Evolutionary conservation across 345 rosid genomes (phyloP).

Genomic region (Litchi chinensis): DNA sequence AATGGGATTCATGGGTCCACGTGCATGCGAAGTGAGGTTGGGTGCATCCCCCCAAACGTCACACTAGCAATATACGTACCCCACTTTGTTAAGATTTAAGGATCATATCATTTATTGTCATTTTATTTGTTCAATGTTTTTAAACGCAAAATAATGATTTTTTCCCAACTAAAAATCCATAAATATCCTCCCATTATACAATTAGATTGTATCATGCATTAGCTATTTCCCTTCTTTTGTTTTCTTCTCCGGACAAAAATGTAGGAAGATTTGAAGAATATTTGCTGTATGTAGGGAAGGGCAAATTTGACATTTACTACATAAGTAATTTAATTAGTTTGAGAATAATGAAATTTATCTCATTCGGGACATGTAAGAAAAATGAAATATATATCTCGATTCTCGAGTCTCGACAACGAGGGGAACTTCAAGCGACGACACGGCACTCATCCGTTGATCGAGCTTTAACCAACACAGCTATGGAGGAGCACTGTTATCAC

Average conservation of each 20-base stretch:
- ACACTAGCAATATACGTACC: constrained; percentile 11
- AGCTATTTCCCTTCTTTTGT: constrained; percentile 11
- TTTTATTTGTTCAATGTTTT: constrained; percentile 4
- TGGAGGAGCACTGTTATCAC: constrained; percentile 28
- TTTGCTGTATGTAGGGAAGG: constrained; percentile 26
- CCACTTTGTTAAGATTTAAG: constrained; percentile 47
- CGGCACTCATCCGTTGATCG: background rate
- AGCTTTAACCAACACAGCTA: background rate
- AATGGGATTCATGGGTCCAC: constrained; percentile 37
- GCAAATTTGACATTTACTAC: background rate
- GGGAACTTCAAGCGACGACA: background rate
- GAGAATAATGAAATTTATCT: background rate
- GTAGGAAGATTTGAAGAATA: constrained; percentile 30
- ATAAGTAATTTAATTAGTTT: background rate
- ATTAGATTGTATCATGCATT: background rate
- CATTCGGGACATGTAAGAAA: background rate
- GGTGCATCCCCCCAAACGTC: constrained; percentile 38
- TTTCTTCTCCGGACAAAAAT: constrained; percentile 25
- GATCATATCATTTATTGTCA: constrained; percentile 30
- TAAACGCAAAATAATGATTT: background rate
- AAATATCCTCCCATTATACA: constrained; percentile 3
- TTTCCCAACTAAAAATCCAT: background rate
- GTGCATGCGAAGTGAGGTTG: constrained; percentile 28
- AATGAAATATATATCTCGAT: no score
- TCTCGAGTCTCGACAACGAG: background rate